Evolutionary conservation across 2,329 filamentous ascomycete species (phyloP), one percentile per base, ranked within the genome.

Genomic region (Lomentospora prolificans): DNA sequence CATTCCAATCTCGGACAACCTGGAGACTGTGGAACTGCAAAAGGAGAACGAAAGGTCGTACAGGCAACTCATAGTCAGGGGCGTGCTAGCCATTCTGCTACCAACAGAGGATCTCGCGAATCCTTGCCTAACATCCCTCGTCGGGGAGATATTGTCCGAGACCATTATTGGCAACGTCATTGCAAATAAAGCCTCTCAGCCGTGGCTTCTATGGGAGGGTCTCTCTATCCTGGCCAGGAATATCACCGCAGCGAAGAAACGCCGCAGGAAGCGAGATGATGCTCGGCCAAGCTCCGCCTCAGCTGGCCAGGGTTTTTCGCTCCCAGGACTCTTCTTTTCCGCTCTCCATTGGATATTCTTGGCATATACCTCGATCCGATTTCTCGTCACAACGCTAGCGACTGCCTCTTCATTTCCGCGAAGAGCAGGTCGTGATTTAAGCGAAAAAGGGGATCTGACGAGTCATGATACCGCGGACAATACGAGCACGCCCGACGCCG

Each of bases 41-140:
- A 74, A 76, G 57, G 80, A 86, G 59, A 92, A 90, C 64, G 94
- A 97, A 72, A 78, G 79, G 25, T 77, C 82, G 50, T 97, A 96
- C 75, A 87, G 92, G 62, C 89, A 95, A 66, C 75, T 97, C 57
- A 77, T 97, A n/a, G 86, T 91, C 14, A 85, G 91, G 65, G 89
- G 86, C 28, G 78, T 90, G 36, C 75, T 99, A 59, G 86, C 89
- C 24, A 77, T 96, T 54, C 79, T 99, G 14, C 78, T 99, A 19
- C 94, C 94, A 8, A 94, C 90, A 14, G 92, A 97, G 65, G 92
- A 97, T 67, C 75, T 97, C 39, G 84, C 92, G 64, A 97, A 96
- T 67, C 82, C 82, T 55, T 95, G 89, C 67, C 76, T 97, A 64
- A 86, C 88, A 57, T 80, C 89, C 33, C 76, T 99, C 59, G 86